Evolutionary conservation across 148 eudicot species (phyloP).

Genomic region (Euryodendron excelsum): DNA sequence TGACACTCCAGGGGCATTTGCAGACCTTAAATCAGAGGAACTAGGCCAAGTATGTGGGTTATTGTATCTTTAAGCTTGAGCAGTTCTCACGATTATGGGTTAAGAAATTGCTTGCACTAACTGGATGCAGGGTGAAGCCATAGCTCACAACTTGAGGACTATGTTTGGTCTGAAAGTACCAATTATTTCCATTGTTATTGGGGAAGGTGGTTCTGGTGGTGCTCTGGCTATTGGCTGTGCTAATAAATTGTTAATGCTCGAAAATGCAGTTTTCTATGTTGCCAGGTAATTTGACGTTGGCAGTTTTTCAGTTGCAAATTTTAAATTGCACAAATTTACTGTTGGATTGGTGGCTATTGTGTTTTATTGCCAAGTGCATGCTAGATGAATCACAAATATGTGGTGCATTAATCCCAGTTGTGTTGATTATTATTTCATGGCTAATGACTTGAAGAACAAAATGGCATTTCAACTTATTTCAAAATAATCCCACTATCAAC

Average conservation of each 20-base stretch:
- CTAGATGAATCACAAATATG: neutral
- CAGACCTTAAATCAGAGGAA: conserved; percentile 84
- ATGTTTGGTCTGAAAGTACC: conserved; percentile 92
- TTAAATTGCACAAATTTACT: neutral
- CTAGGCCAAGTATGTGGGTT: conserved; percentile 67
- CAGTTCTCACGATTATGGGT: neutral
- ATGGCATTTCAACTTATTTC: neutral
- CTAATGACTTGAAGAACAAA: conserved; percentile 3
- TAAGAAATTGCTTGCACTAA: neutral
- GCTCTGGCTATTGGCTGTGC: conserved; percentile 92
- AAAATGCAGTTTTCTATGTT: conserved; percentile 82
- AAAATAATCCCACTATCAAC: neutral
- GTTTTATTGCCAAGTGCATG: neutral
- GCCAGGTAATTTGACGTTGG: conserved; percentile 54
- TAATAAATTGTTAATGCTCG: conserved; percentile 73
- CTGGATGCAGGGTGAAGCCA: conserved; percentile 76
- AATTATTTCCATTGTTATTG: conserved; percentile 75
- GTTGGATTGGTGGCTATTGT: neutral
- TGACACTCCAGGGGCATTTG: conserved; percentile 91
- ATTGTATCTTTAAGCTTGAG: conserved; percentile 3
- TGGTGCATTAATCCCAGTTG: neutral
- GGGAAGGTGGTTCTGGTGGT: conserved; percentile 97
- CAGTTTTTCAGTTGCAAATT: neutral
- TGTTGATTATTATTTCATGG: neutral
- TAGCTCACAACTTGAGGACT: conserved; percentile 76